phyloP scores from a whole-genome alignment of 805 yeast genomes.

The Candida pseudofarinosa region DNA sequence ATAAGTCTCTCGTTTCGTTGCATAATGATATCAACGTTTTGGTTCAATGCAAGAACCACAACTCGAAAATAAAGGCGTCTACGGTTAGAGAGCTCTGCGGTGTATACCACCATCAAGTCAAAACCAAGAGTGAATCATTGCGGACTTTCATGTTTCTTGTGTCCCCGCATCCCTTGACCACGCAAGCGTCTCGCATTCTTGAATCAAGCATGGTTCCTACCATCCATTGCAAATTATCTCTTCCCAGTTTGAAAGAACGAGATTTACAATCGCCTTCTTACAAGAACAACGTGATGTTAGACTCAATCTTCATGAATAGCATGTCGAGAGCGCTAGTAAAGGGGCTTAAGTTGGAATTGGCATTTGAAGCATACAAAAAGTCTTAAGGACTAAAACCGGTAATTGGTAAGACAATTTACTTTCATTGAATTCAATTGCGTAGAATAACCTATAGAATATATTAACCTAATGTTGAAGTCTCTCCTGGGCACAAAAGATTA shows the following conservation, averaged over 20 bases:
- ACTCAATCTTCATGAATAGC: constrained; percentile 19
- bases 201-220: constrained; percentile 45
- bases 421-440: too few relatives aligned
- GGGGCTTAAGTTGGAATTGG: constrained; percentile 26
- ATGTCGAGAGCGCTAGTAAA: constrained; percentile 15
- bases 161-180: constrained; percentile 44
- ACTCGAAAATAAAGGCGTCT: constrained; percentile 40
- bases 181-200: constrained; percentile 43
- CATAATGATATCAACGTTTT: constrained; percentile 34
- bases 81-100: constrained; percentile 53
- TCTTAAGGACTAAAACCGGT: too few relatives aligned
- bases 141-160: constrained; percentile 39
- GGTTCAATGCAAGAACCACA: constrained; percentile 55
- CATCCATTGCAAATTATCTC: constrained; percentile 38
- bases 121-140: constrained; percentile 12
- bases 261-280: constrained; percentile 28
- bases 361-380: constrained; percentile 10
- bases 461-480: too few relatives aligned
- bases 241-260: constrained; percentile 18
- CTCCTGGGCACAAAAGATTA: too few relatives aligned
- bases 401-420: too few relatives aligned
- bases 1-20: constrained; percentile 14
- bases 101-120: constrained; percentile 38
- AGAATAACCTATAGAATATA: too few relatives aligned
- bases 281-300: constrained; percentile 35